Conservation (phyloP, 169 alveolate genomes). For the Cryptosporidium viatorum region DNA sequence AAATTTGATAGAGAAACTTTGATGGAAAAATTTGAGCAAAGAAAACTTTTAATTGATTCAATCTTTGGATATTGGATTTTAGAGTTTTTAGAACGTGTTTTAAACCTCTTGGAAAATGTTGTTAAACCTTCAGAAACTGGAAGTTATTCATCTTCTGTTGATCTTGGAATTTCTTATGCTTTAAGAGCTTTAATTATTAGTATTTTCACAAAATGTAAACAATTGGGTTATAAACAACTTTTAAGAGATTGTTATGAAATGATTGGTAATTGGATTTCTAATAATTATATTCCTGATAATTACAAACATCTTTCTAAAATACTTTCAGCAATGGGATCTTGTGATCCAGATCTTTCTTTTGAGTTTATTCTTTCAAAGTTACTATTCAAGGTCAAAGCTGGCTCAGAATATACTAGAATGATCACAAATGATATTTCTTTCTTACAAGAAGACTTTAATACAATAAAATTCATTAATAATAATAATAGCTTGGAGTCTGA, state of each 20-base stretch:
- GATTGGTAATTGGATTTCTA: constrained; percentile 40
- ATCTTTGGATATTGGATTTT: constrained; percentile 43
- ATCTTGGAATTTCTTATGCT: constrained; percentile 64
- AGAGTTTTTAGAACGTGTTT: constrained; percentile 21
- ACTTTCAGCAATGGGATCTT: constrained; percentile 46
- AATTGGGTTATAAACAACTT: constrained; percentile 25
- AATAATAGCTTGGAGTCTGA: not conserved
- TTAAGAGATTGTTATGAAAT: constrained; percentile 28
- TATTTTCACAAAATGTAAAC: constrained; percentile 26
- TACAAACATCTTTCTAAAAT: constrained; percentile 59
- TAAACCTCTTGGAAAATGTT: constrained; percentile 53
- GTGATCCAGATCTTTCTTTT: constrained; percentile 39
- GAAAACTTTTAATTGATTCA: constrained; percentile 23
- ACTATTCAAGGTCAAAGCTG: not conserved
- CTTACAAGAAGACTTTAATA: not conserved
- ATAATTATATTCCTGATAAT: constrained; percentile 53
- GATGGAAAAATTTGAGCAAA: constrained; percentile 1
- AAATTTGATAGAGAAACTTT: not conserved
- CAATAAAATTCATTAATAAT: not conserved
- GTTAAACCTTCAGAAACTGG: constrained; percentile 50
- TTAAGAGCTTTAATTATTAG: constrained; percentile 22
- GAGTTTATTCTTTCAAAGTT: constrained; percentile 11
- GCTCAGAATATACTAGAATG: not conserved
- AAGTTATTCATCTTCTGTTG: constrained; percentile 52
- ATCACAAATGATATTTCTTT: not conserved